Base-by-base conservation (phyloP, 768 basidiomycete species). In the Epithele typhae region DNA sequence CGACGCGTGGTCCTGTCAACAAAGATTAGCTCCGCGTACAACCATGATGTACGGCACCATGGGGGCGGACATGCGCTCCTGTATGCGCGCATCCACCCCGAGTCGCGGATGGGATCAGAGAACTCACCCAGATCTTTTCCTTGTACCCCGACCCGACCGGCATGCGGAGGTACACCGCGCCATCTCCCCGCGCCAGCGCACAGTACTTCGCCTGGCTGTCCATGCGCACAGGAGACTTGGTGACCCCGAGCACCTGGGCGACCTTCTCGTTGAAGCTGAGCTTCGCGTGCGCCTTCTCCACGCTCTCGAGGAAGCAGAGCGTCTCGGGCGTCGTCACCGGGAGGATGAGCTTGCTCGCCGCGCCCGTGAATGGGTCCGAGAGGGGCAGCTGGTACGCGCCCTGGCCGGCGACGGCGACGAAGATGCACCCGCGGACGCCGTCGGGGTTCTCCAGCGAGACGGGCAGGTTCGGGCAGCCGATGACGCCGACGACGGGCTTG, bases 161-260 rank as follows among this genome's bases (percentile, higher is more conserved):
- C 75, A 91, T 83, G 7, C 89, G 74, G 35, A 92, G 68, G 61
- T 92, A 95, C 27, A 79, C 78, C 1, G 82, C 84, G 1, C 92
- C 93, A 45, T 95, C 87, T 0, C 94, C 92, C 34, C 94, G 71
- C 4, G 83, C 81, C 12, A 98, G 77, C 59, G 84, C 82, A 24
- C 85, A 81, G 56, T 98, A 98, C 68, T 98, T 99, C 1, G 93
- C 92, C 64, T 97, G 94, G 62, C 87, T 90, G 63, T 98, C 95
- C 93, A 98, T 96, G 17, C 91, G 75, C 14, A 82, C 72, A 8
- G 88, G 82, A 0, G 75, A 62, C 2, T 76, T 69, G 15, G 81
- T 80, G 45, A 96, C 76, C 2, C 76, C 76, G 21, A 97, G 70
- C 4, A 83, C 56, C 25, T 75, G 59, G 0, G 87, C 81, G 27